Conservation (phyloP, 305 asterid genomes). For the Lippia alba region DNA sequence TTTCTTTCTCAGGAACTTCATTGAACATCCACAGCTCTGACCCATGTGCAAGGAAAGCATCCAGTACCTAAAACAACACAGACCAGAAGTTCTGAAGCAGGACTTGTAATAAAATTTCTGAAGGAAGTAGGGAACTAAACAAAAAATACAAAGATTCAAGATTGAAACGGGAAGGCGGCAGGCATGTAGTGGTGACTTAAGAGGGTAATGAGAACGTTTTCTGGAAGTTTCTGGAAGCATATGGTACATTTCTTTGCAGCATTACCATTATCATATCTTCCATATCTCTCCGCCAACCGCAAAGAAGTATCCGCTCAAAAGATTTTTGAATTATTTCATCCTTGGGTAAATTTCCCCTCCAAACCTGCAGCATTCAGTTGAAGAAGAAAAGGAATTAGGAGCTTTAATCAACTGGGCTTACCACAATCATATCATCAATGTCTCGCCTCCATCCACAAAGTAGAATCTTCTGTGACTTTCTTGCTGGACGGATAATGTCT, state of each 20-base stretch:
- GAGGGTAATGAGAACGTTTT: conserved; percentile 40
- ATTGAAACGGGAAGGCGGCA: conserved; percentile 34
- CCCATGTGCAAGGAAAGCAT: conserved; percentile 81
- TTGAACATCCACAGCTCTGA: conserved; percentile 97
- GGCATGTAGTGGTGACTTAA: conserved; percentile 25
- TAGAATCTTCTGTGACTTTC: conserved; percentile 95
- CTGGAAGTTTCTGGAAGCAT: conserved; percentile 45
- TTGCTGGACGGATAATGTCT: conserved; percentile 75
- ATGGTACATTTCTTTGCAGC: conserved; percentile 45
- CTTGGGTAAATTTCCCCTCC: conserved; percentile 73
- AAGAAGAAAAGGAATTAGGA: conserved; percentile 79
- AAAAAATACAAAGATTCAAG: conserved; percentile 28
- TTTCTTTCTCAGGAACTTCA: conserved; percentile 78
- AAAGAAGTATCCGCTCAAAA: conserved; percentile 83
- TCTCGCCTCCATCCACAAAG: conserved; percentile 98
- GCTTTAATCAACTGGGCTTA: conserved; percentile 67
- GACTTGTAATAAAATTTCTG: conserved; percentile 20
- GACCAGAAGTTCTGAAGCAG: conserved; percentile 2
- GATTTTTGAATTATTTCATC: conserved; percentile 65
- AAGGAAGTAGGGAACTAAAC: conserved; percentile 16
- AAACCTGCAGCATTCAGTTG: conserved; percentile 85
- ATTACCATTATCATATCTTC: conserved; percentile 94
- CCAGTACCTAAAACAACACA: conserved; percentile 69
- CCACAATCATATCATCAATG: conserved; percentile 99
- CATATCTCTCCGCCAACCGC: conserved; percentile 98